phyloP scores from a whole-genome alignment of 192 early-diverging fungal genomes.

The Coemansia umbellata region DNA sequence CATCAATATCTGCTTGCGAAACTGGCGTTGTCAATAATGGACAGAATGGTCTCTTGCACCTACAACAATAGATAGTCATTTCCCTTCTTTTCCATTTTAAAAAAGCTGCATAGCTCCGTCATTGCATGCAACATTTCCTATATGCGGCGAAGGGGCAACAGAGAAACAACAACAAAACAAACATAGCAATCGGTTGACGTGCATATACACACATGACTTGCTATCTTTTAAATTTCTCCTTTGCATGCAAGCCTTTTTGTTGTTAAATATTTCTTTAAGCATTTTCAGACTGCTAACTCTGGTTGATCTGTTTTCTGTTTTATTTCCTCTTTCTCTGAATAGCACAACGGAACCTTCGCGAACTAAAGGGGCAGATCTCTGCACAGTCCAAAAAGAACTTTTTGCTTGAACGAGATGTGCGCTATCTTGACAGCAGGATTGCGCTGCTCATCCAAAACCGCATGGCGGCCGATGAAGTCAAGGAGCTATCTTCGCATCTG shows the following conservation, averaged over 20 bases:
- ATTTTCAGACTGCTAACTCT: too few species aligned
- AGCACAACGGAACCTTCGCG: constrained; percentile 79
- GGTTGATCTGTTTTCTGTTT: background rate
- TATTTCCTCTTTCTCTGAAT: background rate
- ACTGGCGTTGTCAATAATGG: too few species aligned
- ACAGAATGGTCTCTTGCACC: too few species aligned
- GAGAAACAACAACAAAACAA: background rate
- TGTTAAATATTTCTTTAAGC: background rate
- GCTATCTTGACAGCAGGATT: constrained; percentile 87
- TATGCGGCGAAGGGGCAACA: background rate
- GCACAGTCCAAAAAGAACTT: constrained; percentile 94
- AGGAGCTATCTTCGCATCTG: constrained; percentile 49
- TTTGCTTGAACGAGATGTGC: constrained; percentile 86
- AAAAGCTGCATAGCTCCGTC: too few species aligned
- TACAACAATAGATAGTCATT: too few species aligned
- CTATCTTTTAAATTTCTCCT: too few species aligned
- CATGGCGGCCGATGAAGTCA: constrained; percentile 86
- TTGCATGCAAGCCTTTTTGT: background rate
- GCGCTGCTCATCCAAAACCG: constrained; percentile 90
- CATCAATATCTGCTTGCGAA: too few species aligned
- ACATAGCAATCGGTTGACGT: background rate
- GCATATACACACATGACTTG: background rate
- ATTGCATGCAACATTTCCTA: too few species aligned
- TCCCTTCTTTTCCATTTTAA: too few species aligned
- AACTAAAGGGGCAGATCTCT: constrained; percentile 87